Base-by-base conservation (phyloP, 345 rosid genomes). In the Salix koriyanagi region DNA sequence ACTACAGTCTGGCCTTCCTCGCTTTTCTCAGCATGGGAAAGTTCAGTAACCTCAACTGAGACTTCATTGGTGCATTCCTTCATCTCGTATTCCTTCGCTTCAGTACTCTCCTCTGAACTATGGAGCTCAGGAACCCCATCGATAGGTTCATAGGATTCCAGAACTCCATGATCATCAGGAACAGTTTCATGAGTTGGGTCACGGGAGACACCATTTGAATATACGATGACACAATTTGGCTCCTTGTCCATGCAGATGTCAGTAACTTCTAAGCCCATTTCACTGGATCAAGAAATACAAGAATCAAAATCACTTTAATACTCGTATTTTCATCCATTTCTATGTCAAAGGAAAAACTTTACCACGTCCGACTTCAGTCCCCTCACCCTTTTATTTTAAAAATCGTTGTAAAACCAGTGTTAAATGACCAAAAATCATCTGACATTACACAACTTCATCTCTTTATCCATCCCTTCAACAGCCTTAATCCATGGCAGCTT, bases 181-280 rank as follows among this genome's bases (percentile, higher is more conserved):
- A 80, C 73, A 62, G 84, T 72, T 79, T 84, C 90, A 77, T 82
- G 81, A 77, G 46, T 80, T 71, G 87, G 75, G 76, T 83, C 82
- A 76, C 84, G 83, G 26, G 86, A 79, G 75, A 81, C 85, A 72
- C 87, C 87, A 69, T 87, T 85, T 15, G 86, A 85, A 75, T 84
- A 87, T 41, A 87, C 85, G 67, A 85, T 80, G 48, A 86, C 88
- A 77, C 83, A 84, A 84, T 91, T 90, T 54, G 89, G 88, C 82
- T 89, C 94, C 77, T 94, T 94, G 83, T 94, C 98, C 91, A 87
- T 88, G 83, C 96, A 90, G 37, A 90, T 86, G 80, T 92, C 96
- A 36, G 86, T 76, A 67, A 80, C 83, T 79, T 88, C 92, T 76
- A 84, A 26, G 64, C 87, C 87, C 94, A 90, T 88, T 52, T 72